These are phyloP conservation scores for Cercospora canescens DNA, from an alignment of 2,329 filamentous ascomycete species.

Conservation along the genomic window DNA sequence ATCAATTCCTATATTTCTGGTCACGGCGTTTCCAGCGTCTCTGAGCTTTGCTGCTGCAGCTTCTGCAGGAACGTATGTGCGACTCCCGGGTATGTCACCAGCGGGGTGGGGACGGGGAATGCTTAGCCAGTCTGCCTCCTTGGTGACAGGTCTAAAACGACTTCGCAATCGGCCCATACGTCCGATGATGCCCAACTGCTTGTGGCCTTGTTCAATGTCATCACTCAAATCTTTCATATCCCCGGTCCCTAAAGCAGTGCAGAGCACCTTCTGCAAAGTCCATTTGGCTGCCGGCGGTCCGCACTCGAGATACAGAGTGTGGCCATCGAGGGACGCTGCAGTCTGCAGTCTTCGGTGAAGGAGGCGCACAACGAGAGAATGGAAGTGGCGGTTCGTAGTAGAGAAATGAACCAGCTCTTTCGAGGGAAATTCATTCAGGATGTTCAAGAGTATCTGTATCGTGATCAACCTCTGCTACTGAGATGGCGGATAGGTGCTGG, in stretches of 20 bases:
- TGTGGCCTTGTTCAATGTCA: slow-evolving; percentile 37
- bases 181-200: slow-evolving; percentile 45
- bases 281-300: slow-evolving; percentile 71
- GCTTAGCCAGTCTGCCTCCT: slow-evolving; percentile 48
- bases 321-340: slow-evolving; percentile 57
- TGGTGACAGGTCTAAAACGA: slow-evolving; percentile 65
- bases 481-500: not conserved
- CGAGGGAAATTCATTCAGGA: slow-evolving; percentile 45
- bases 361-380: slow-evolving; percentile 62
- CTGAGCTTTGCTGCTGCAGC: slow-evolving; percentile 14
- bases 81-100: slow-evolving; percentile 50
- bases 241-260: slow-evolving; percentile 66
- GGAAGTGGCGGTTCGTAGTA: slow-evolving; percentile 62
- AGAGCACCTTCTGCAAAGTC: slow-evolving; percentile 68
- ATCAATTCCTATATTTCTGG: slow-evolving; percentile 65
- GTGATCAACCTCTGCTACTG: slow-evolving; percentile 13
- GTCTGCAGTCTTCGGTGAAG: slow-evolving; percentile 64
- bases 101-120: slow-evolving; percentile 44
- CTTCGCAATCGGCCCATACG: slow-evolving; percentile 64
- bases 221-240: slow-evolving; percentile 49
- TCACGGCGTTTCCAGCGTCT: slow-evolving; percentile 43
- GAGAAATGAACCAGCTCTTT: slow-evolving; percentile 54
- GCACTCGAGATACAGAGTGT: slow-evolving; percentile 74
- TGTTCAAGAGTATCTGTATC: slow-evolving; percentile 43
- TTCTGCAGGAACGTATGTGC: slow-evolving; percentile 37